Percentiles rank a stretch among this genome's conserved stretches.
Evolutionary conservation across 768 basidiomycete species (phyloP).

Genomic region (Termitomyces sp.): DNA sequence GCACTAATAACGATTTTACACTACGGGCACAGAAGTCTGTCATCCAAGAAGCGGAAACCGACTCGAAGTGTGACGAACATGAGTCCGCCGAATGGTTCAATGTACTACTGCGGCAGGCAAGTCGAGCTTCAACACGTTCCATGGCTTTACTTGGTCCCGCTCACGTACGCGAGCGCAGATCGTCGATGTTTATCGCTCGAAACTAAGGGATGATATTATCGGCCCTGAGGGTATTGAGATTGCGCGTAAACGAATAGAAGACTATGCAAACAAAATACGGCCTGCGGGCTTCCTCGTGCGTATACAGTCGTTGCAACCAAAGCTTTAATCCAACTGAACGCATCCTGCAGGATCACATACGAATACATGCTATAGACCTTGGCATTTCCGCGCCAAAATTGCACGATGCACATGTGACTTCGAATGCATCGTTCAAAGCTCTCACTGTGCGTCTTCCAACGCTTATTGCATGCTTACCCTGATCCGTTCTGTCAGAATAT

Average conservation of each 20-base stretch:
- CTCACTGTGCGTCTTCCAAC: constrained; percentile 23
- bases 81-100: constrained; percentile 96
- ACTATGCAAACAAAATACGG: constrained; percentile 73
- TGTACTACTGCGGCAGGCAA: constrained; percentile 73
- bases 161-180: constrained; percentile 34
- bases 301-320: constrained; percentile 16
- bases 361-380: constrained; percentile 79
- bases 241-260: constrained; percentile 73
- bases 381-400: constrained; percentile 77
- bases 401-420: constrained; percentile 59
- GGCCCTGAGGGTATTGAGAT: constrained; percentile 80
- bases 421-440: constrained; percentile 17
- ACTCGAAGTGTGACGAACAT: constrained; percentile 22
- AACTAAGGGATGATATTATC: constrained; percentile 63
- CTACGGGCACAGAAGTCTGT: constrained; percentile 30
- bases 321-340: constrained; percentile 1
- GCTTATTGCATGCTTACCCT: background rate
- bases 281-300: constrained; percentile 66
- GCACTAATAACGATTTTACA: constrained; percentile 42
- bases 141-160: background rate
- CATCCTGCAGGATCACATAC: constrained; percentile 67
- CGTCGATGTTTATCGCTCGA: constrained; percentile 68
- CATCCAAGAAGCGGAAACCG: constrained; percentile 16
- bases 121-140: background rate
- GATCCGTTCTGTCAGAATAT: constrained; percentile 46